Evolutionary conservation across 139 green algal genomes (phyloP).

Genomic region (Chlamydomonas sp.): DNA sequence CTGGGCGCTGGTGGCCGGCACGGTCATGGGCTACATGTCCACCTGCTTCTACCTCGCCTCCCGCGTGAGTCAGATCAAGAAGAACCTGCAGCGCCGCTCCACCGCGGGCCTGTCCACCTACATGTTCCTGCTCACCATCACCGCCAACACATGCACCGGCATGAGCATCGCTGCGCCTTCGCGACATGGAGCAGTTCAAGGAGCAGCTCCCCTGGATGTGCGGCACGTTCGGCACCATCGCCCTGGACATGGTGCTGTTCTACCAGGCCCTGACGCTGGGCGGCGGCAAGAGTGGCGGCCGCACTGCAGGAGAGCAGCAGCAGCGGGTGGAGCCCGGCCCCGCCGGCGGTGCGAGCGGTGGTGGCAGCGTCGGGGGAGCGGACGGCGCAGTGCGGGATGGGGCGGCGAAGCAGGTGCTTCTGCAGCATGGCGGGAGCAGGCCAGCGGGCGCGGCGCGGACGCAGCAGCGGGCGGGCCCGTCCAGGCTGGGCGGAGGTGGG

Average conservation of each 20-base stretch:
- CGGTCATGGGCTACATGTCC: conserved; percentile 62
- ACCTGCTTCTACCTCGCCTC: conserved; percentile 84
- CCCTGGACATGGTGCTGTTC: conserved; percentile 82
- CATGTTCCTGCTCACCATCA: conserved; percentile 88
- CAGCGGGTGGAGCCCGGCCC: neutral
- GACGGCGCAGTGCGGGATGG: neutral
- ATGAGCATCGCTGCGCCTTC: conserved; percentile 74
- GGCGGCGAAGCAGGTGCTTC: neutral
- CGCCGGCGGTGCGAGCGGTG: too few relatives aligned
- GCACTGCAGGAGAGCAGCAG: neutral
- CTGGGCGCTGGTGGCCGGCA: conserved; percentile 36
- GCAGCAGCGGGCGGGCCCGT: neutral
- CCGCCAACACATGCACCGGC: conserved; percentile 85
- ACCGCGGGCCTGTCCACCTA: conserved; percentile 76
- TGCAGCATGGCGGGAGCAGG: neutral
- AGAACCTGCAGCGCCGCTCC: conserved; percentile 65
- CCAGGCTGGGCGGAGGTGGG: neutral
- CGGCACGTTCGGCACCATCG: conserved; percentile 86
- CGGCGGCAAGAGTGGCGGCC: neutral
- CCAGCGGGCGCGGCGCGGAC: neutral
- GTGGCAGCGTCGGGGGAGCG: neutral
- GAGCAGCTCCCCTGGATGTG: conserved; percentile 86
- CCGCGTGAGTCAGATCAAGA: conserved; percentile 84
- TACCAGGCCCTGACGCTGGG: conserved; percentile 53
- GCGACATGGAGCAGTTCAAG: conserved; percentile 51